Evolutionary conservation across 495 filamentous ascomycete species (phyloP), one percentile per base, ranked within the genome.

Genomic region (Xylaria palmicola): DNA sequence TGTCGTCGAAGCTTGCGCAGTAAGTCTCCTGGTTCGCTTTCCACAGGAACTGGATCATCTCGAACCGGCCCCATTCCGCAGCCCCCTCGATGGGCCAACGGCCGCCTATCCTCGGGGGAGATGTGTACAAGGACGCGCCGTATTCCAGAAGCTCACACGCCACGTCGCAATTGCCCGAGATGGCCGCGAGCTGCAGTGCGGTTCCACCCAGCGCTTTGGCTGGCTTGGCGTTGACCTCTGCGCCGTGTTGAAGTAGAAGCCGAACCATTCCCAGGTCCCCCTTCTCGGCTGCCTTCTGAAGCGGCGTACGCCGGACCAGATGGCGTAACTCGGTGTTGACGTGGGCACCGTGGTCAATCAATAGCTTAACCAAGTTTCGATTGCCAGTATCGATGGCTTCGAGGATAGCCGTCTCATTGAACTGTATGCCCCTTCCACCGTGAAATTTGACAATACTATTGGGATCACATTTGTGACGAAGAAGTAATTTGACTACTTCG

Each of bases 31-130:
- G 20, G 3, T 47, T 47, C 6, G 43, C 43, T 0, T 78, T 65
- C 62, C 79, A 71, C 7, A 82, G 72, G 41, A 77, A 39, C 29
- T 78, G 65, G 1, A 79, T 65, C 70, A 80, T 79, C 43, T 81
- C 79, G 19, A 82, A 43, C 17, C 78, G 74, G 1, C 77, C 77
- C 36, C 75, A 24, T 45, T 80, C 76, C 1, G 79, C 76, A 1
- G 79, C 77, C 9, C 66, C 74, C 58, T 77, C 70, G 9, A 82
- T 60, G 4, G 79, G 72, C 49, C 76, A 81, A 30, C 74, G 54
- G 0, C 78, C 78, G 12, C 68, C 6, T 2, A 57, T 54, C 7
- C 32, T 45, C 20, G 71, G 66, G 27, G 69, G 58, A 4, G 62
- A 22, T 30, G 50, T 49, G 30, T 61, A 61, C 0, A 68, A 10